Percentiles rank a stretch among this genome's conserved stretches.
phyloP scores from a whole-genome alignment of 352 stramenopile genomes.

The Phytopythium vexans region DNA sequence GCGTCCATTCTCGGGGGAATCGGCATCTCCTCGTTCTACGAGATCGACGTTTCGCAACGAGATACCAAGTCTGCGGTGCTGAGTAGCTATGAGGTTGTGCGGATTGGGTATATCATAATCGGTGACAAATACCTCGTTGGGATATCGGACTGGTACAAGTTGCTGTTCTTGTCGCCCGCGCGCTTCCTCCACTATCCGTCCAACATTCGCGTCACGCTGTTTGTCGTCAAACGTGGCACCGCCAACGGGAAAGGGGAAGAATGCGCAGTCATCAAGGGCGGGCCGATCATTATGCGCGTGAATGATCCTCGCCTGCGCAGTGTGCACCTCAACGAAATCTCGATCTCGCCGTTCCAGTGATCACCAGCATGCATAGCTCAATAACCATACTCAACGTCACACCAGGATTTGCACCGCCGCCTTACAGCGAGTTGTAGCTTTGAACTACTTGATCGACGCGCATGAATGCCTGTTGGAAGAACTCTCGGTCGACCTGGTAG shows the following conservation, averaged over 20 bases:
- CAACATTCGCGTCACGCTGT: slow-evolving; percentile 25
- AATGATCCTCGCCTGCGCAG: slow-evolving; percentile 23
- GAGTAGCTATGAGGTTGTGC: slow-evolving; percentile 32
- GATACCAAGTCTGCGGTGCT: slow-evolving; percentile 9
- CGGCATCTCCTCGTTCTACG: slow-evolving; percentile 23
- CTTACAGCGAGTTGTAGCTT: slow-evolving; percentile 44
- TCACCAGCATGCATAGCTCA: slow-evolving; percentile 2
- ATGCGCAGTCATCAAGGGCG: slow-evolving; percentile 5
- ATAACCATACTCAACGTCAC: neutral
- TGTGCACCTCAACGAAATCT: slow-evolving; percentile 18
- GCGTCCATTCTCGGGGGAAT: slow-evolving; percentile 25
- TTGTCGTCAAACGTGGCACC: slow-evolving; percentile 9
- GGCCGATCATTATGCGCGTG: slow-evolving; percentile 20
- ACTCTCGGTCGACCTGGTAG: slow-evolving; percentile 47
- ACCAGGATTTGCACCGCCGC: too few relatives aligned
- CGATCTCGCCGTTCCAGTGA: slow-evolving; percentile 5
- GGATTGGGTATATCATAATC: slow-evolving; percentile 33
- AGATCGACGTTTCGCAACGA: neutral
- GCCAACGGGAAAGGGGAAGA: slow-evolving; percentile 1
- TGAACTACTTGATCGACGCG: slow-evolving; percentile 66
- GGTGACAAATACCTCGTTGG: slow-evolving; percentile 18
- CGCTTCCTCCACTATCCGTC: slow-evolving; percentile 14
- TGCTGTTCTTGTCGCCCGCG: slow-evolving; percentile 15
- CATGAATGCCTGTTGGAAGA: slow-evolving; percentile 67
- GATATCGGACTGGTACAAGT: slow-evolving; percentile 17